Base-by-base conservation (phyloP, 208 protist genomes). In the Acanthamoeba castellanii region DNA sequence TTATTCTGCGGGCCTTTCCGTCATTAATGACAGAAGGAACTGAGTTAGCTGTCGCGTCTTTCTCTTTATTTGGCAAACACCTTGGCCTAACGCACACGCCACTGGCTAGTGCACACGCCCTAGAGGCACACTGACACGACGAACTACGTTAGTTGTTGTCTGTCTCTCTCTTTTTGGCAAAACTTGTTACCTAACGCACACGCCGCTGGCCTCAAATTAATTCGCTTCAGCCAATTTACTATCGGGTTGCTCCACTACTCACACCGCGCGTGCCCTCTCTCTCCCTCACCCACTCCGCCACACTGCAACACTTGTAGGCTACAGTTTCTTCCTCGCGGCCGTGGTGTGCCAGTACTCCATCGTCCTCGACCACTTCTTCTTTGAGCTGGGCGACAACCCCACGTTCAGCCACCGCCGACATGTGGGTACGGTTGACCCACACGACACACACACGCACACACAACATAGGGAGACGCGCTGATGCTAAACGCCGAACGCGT, bases 291-390 rank as follows among this genome's bases (percentile, higher is more conserved):
- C 50, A 11, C 50, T 20, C 50, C 50, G 14, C 3, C 50, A 52
- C 50, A 25, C 55, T 61, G 11, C 16, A 9, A 22, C 59, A n/a
- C 16, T 8, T 66, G 66, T 42, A 78, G 70, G 70, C 70, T 78
- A 78, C 70, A 78, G 32, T 8, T 78, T 78, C 70, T 45, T 89
- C 34, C 13, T 89, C 18, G 82, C 30, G 14, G 88, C 59, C 7
- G 11, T 93, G 59, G 88, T 93, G 64, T 50, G 34, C 59, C 88
- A 93, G 61, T 93, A 57, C 42, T 93, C 59, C 32, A 8, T 93
- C 61, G 5, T 74, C 25, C 47, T 70, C 30, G 88, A 57, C 61
- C 34, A 57, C 88, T 66, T 74, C 88, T 66, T 52, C 42, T 27
- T 25, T n/a, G 64, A 93, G 42, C 50, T 93, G 16, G 32, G n/a